These are phyloP conservation scores for Talaromyces sp. DNA, from an alignment of 2,329 filamentous ascomycete species.

Conservation along the genomic window DNA sequence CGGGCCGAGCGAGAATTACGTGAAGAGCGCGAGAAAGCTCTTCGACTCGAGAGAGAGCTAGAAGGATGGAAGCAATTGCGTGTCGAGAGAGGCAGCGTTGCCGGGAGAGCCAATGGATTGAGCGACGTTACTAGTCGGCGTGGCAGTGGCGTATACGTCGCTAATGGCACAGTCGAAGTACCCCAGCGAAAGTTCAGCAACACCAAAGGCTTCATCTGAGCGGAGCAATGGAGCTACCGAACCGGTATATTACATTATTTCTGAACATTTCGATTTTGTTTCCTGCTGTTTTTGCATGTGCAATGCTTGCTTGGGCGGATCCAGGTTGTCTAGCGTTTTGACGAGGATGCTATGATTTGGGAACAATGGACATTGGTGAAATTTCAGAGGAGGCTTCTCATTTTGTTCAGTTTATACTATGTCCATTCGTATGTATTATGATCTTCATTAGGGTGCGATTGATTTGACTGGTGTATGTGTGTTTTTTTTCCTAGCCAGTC, in stretches of 20 bases:
- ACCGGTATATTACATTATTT: not conserved
- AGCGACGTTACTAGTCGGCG: slow-evolving; percentile 41
- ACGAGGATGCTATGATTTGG: not conserved
- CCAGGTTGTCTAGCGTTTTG: not conserved
- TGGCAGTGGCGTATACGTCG: slow-evolving; percentile 37
- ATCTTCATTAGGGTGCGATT: not conserved
- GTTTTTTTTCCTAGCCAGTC: not conserved
- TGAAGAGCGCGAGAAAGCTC: slow-evolving; percentile 78
- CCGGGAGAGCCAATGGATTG: slow-evolving; percentile 28
- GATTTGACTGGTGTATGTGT: not conserved
- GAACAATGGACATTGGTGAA: not conserved
- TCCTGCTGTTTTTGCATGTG: not conserved
- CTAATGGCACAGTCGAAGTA: slow-evolving; percentile 48
- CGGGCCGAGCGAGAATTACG: slow-evolving; percentile 85
- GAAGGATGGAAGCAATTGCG: slow-evolving; percentile 74
- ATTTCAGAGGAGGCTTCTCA: not conserved
- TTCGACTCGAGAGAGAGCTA: slow-evolving; percentile 82
- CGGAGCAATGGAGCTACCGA: not conserved
- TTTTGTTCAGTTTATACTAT: slow-evolving; percentile 1
- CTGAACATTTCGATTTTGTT: not conserved
- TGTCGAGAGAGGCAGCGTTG: slow-evolving; percentile 54
- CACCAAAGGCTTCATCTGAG: slow-evolving; percentile 72
- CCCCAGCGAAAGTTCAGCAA: slow-evolving; percentile 67
- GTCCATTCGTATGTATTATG: slow-evolving; percentile 10
- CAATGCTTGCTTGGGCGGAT: not conserved